Conservation (phyloP, 2,329 filamentous ascomycete genomes). For the Knoxdaviesia capensis region DNA sequence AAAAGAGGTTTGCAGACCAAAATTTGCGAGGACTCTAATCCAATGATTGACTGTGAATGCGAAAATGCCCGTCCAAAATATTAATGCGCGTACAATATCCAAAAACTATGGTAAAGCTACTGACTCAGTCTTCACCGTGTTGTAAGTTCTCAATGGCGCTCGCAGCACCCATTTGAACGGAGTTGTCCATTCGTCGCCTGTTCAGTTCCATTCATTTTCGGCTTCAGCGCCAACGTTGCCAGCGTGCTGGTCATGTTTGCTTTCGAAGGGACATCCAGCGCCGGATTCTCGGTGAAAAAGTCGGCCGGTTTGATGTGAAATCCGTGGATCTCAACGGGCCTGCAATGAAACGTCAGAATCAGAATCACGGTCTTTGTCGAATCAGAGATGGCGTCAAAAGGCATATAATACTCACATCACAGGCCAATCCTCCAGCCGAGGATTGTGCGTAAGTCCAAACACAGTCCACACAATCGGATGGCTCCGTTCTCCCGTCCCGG, state of each 20-base stretch:
- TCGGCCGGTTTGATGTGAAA: slow-evolving; percentile 23
- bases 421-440: slow-evolving; percentile 27
- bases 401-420: slow-evolving; percentile 22
- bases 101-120: too few relatives aligned
- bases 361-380: background rate
- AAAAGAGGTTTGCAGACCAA: too few relatives aligned
- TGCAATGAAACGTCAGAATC: slow-evolving; percentile 7
- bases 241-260: slow-evolving; percentile 19
- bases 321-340: slow-evolving; percentile 27
- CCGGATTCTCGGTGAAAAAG: slow-evolving; percentile 25
- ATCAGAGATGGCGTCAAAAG: background rate
- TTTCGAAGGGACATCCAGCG: slow-evolving; percentile 20
- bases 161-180: too few relatives aligned
- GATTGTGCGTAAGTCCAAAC: slow-evolving; percentile 27
- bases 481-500: slow-evolving; percentile 8
- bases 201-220: too few relatives aligned
- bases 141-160: too few relatives aligned
- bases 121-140: too few relatives aligned
- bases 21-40: too few relatives aligned
- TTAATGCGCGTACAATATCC: too few relatives aligned
- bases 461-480: slow-evolving; percentile 24
- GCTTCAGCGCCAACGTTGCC: background rate
- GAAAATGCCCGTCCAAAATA: too few relatives aligned
- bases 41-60: too few relatives aligned
- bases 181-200: too few relatives aligned